Base-by-base conservation (phyloP, 2,329 filamentous ascomycete species). In the Diaporthe aspalathi region DNA sequence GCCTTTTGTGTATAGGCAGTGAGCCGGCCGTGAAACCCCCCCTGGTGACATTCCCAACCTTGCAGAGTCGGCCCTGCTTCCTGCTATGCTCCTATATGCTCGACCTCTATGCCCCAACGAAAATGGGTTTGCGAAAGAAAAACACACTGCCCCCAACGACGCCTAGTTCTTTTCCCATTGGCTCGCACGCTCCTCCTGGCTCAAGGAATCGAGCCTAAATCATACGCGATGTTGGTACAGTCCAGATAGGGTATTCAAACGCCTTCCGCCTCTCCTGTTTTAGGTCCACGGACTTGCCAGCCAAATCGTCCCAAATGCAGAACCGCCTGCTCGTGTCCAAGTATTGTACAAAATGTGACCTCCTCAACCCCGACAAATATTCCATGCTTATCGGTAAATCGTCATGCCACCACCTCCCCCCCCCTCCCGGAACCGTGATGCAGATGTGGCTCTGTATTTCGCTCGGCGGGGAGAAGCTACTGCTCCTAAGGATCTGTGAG, bases 401-500 rank as follows among this genome's bases (percentile, higher is more conserved):
- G n/a, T 20, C 57, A 22, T 22, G 47, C 29, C 35, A 24, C n/a
- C n/a, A 20, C 29, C 27, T n/a, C 38, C 24, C 22, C 17, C 27
- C 27, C 11, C 7, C 50, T 20, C 27, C n/a, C n/a, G n/a, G n/a
- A n/a, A n/a, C n/a, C n/a, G n/a, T n/a, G n/a, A 24, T 11, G 14
- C 43, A 38, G 43, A n/a, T 24, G 22, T 32, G 40, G 72, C 71
- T 52, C 70, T 69, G 53, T 72, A 70, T 67, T 77, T 76, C 7
- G 77, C 72, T n/a, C 82, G 80, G 3, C 3, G 16, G 79, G 75
- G 82, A 82, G 40, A 83, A 82, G 53, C 83, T 84, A 62, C 83
- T 78, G 72, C 83, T 91, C 72, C 89, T 82, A 77, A 90, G 89
- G 72, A 88, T 82, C 78, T 89, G 89, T 5, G 88, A 89, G 73